phyloP scores from a whole-genome alignment of 352 stramenopile species.

The Phytophthora quininea region DNA sequence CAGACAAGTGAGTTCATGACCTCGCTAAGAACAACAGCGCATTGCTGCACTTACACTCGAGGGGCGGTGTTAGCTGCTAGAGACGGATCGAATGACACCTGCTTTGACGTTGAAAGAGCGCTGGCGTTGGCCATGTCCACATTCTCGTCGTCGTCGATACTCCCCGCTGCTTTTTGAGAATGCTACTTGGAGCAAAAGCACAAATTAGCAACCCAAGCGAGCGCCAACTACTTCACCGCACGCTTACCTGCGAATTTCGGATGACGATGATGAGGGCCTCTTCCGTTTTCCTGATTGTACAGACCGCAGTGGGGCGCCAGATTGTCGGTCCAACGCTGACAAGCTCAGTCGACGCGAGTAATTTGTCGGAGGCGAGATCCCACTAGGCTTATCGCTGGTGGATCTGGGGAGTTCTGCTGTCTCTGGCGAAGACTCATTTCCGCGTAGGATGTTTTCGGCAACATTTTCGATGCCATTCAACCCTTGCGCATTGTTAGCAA shows the following conservation, averaged over 20 bases:
- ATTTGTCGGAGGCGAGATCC: slow-evolving; percentile 41
- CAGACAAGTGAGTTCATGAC: slow-evolving; percentile 12
- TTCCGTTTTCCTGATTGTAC: slow-evolving; percentile 29
- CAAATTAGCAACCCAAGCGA: not conserved
- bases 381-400: slow-evolving; percentile 33
- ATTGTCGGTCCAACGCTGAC: slow-evolving; percentile 26
- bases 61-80: slow-evolving; percentile 20
- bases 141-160: slow-evolving; percentile 1
- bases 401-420: slow-evolving; percentile 38
- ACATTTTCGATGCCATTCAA: slow-evolving; percentile 79
- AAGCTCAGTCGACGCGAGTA: slow-evolving; percentile 43
- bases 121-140: slow-evolving; percentile 6
- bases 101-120: slow-evolving; percentile 39
- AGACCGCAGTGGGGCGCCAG: slow-evolving; percentile 6
- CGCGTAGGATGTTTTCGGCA: slow-evolving; percentile 74
- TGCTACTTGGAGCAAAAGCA: slow-evolving; percentile 35
- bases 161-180: slow-evolving; percentile 71
- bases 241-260: slow-evolving; percentile 52
- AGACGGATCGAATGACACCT: slow-evolving; percentile 71
- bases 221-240: too few relatives aligned
- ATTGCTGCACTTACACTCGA: slow-evolving; percentile 45
- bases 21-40: not conserved
- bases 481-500: slow-evolving; percentile 40
- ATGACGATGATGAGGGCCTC: slow-evolving; percentile 19
- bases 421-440: slow-evolving; percentile 42